These are phyloP conservation scores for Cutaneotrichosporon cyanovorans DNA, from an alignment of 1,284 basidiomycete genomes.

Conservation along the genomic window DNA sequence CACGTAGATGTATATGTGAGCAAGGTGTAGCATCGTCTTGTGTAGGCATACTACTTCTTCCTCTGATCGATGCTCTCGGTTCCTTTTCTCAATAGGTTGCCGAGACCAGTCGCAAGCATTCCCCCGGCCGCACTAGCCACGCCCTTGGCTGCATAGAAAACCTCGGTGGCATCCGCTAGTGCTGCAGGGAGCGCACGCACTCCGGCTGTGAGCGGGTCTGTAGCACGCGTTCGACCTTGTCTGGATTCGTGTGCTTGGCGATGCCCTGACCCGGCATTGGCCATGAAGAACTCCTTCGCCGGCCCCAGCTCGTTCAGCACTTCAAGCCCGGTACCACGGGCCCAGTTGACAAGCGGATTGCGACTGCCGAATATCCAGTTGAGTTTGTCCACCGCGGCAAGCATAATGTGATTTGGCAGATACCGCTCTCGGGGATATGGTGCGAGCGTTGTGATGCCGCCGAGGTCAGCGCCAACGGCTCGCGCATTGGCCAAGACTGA, in stretches of 20 bases:
- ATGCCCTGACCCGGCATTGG: conserved; percentile 55
- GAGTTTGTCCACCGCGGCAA: conserved; percentile 77
- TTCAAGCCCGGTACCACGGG: conserved; percentile 77
- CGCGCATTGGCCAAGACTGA: conserved; percentile 57
- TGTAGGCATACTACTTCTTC: too few relatives aligned
- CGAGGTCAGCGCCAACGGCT: conserved; percentile 66
- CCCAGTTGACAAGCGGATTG: conserved; percentile 67
- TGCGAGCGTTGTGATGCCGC: conserved; percentile 67
- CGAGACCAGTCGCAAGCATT: conserved; percentile 27
- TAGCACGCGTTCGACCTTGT: conserved; percentile 21
- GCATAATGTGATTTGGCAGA: conserved; percentile 72
- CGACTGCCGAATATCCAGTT: conserved; percentile 72
- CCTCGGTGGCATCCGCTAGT: conserved; percentile 12
- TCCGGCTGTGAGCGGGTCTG: conserved; percentile 10
- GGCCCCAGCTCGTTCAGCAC: conserved; percentile 79
- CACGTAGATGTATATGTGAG: too few relatives aligned
- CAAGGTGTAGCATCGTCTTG: neutral
- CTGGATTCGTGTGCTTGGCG: conserved; percentile 1
- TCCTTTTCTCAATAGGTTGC: conserved; percentile 21
- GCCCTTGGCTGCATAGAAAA: conserved; percentile 1
- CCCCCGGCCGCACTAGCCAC: conserved; percentile 13
- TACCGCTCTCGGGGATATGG: conserved; percentile 75
- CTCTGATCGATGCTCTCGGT: conserved; percentile 12
- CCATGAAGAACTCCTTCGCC: conserved; percentile 75
- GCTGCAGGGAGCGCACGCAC: conserved; percentile 2